Percentiles rank a stretch among this genome's conserved stretches.
Evolutionary conservation across 1,284 basidiomycete genomes (phyloP).

Genomic region (Sporisorium exsertum): DNA sequence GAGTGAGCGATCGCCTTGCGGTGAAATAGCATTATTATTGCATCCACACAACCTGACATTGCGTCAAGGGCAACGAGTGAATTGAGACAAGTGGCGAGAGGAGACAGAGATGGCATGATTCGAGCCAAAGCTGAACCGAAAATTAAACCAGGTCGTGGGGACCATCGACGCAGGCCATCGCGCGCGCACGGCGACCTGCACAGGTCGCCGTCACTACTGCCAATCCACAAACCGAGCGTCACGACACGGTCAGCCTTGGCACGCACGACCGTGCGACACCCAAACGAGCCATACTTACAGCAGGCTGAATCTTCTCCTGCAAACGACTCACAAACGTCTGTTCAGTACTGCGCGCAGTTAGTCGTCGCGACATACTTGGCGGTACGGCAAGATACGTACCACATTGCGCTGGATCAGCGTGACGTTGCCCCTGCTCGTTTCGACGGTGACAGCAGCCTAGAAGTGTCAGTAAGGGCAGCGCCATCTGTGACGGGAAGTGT

Average conservation of each 20-base stretch:
- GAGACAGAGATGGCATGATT: neutral
- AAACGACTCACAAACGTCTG: neutral
- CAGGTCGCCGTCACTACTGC: conserved; percentile 16
- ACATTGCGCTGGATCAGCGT: conserved; percentile 25
- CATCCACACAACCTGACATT: neutral
- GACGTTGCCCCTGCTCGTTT: conserved; percentile 7
- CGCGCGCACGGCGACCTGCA: conserved; percentile 3
- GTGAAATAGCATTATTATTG: neutral
- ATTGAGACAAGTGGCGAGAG: neutral
- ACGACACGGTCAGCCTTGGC: conserved; percentile 9
- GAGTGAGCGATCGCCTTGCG: conserved; percentile 6
- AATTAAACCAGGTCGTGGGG: neutral
- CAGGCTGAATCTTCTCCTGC: neutral
- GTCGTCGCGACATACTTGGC: neutral
- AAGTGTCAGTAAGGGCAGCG: too few relatives aligned
- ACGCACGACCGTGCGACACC: neutral
- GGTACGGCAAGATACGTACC: conserved; percentile 15
- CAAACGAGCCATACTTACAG: neutral
- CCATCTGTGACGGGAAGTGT: neutral
- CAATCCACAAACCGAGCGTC: neutral
- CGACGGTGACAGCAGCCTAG: neutral
- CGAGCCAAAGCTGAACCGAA: neutral
- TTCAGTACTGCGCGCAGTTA: neutral
- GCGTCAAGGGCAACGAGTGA: neutral
- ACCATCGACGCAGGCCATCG: neutral